Percentiles rank a stretch among this genome's conserved stretches.
Evolutionary conservation across 116 monocot species (phyloP).

Genomic region (Papilionanthe hybrid): DNA sequence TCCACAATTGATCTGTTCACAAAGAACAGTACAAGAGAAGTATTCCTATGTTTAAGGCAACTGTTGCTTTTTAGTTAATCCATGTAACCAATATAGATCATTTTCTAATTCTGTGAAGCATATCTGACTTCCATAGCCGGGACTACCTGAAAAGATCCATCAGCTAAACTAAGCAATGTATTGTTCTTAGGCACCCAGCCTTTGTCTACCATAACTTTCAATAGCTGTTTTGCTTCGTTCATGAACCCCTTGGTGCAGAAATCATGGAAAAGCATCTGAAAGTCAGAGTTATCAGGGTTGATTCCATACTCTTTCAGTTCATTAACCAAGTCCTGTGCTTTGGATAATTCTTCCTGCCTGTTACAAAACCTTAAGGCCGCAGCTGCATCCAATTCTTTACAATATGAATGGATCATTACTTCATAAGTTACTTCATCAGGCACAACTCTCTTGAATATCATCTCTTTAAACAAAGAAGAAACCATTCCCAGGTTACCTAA

Average conservation of each 20-base stretch:
- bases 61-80: background rate
- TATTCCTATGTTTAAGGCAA: background rate
- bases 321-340: slow-evolving; percentile 26
- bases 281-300: slow-evolving; percentile 25
- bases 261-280: slow-evolving; percentile 16
- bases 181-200: slow-evolving; percentile 29
- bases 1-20: background rate
- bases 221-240: slow-evolving; percentile 34
- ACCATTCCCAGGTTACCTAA: slow-evolving; percentile 33
- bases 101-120: background rate
- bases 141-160: slow-evolving; percentile 2
- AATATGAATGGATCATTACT: slow-evolving; percentile 40
- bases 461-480: slow-evolving; percentile 52
- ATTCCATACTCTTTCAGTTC: slow-evolving; percentile 34
- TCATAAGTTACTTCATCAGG: slow-evolving; percentile 54
- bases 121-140: slow-evolving; percentile 3
- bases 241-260: slow-evolving; percentile 23
- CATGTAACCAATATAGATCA: background rate
- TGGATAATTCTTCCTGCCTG: slow-evolving; percentile 21
- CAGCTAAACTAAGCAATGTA: background rate
- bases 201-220: slow-evolving; percentile 21
- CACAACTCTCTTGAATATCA: slow-evolving; percentile 38
- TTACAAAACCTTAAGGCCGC: slow-evolving; percentile 31
- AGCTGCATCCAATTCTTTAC: slow-evolving; percentile 36
- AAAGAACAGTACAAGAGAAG: background rate